phyloP scores from a whole-genome alignment of 2,329 filamentous ascomycete species.

The Bipolaris bicolor region DNA sequence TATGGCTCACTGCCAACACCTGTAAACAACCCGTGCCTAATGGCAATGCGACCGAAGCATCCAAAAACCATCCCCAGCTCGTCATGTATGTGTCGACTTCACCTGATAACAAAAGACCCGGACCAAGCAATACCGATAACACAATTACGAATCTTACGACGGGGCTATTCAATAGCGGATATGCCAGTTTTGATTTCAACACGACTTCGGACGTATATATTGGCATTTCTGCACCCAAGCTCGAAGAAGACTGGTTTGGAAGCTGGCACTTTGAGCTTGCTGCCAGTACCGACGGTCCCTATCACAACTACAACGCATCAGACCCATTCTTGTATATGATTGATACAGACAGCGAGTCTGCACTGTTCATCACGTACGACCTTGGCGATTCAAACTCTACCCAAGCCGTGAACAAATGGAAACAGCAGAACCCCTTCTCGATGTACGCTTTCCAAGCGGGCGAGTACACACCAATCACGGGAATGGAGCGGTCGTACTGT shows the following conservation, averaged over 20 bases:
- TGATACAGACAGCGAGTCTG: constrained; percentile 81
- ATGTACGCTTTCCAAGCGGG: constrained; percentile 76
- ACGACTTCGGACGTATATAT: constrained; percentile 75
- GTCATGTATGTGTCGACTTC: constrained; percentile 77
- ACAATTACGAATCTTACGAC: constrained; percentile 51
- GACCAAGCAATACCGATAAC: constrained; percentile 60
- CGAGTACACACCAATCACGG: constrained; percentile 63
- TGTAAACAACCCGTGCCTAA: constrained; percentile 75
- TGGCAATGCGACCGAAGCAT: constrained; percentile 52
- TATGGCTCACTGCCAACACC: constrained; percentile 87
- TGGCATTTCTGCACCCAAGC: constrained; percentile 72
- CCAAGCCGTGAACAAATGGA: constrained; percentile 61
- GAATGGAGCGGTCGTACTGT: constrained; percentile 81
- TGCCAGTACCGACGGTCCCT: constrained; percentile 78
- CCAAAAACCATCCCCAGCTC: constrained; percentile 65
- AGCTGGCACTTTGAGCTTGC: constrained; percentile 82
- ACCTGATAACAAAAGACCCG: constrained; percentile 67
- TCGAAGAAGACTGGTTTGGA: constrained; percentile 64
- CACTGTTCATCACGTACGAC: constrained; percentile 79
- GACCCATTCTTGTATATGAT: constrained; percentile 74
- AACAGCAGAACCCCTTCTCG: constrained; percentile 65
- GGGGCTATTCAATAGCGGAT: constrained; percentile 69
- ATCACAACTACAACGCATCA: constrained; percentile 67
- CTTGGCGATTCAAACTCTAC: constrained; percentile 62
- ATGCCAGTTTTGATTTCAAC: constrained; percentile 67